Evolutionary conservation across 352 stramenopile genomes (phyloP), one percentile per base, ranked within the genome.

Genomic region (Phytophthora quininea): DNA sequence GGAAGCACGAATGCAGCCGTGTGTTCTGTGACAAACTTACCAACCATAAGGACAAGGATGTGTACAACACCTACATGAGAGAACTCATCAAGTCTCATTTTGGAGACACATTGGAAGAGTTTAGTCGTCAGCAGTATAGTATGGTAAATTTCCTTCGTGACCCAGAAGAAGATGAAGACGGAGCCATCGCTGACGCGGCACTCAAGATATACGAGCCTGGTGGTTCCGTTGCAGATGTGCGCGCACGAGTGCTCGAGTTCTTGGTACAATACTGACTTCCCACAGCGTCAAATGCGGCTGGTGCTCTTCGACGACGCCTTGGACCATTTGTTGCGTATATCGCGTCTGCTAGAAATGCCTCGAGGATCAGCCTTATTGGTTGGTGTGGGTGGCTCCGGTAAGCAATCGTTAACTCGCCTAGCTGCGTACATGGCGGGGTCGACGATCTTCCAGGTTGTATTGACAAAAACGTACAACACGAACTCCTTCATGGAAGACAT

Each of bases 111-210:
- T 62, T 97, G 24, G 89, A 95, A 52, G 64, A 70, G 11, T 84
- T 92, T 4, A 71, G 80, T 56, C 73, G 85, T 11, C 82, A 92
- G 58, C 76, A 79, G 58, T 97, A 91, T 58, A 97, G 92, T 57
- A 99, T 99, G 94, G 97, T 99, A 35, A 99, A 97, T 72, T 99
- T 99, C 76, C 77, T 99, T 12, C 90, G 97, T 33, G 97, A 99
- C 54, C 95, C 98, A 6, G 85, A 98, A 50, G 97, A 98, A 64
- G 97, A 99, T 57, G 96, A 98, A 69, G 97, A 99, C 56, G 97
- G 95, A 11, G 89, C 95, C 9, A 65, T 98, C 3, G 87, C 98
- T 0, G 93, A 98, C 69, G 85, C 96, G 54, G 97, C 97, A 5
- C 88, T 98, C 10, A 99, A 99, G 72, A 92, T 99, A 32, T 99